Percentiles rank a stretch among this genome's conserved stretches.
phyloP scores from a whole-genome alignment of 768 basidiomycete species.

The Postia placenta region DNA sequence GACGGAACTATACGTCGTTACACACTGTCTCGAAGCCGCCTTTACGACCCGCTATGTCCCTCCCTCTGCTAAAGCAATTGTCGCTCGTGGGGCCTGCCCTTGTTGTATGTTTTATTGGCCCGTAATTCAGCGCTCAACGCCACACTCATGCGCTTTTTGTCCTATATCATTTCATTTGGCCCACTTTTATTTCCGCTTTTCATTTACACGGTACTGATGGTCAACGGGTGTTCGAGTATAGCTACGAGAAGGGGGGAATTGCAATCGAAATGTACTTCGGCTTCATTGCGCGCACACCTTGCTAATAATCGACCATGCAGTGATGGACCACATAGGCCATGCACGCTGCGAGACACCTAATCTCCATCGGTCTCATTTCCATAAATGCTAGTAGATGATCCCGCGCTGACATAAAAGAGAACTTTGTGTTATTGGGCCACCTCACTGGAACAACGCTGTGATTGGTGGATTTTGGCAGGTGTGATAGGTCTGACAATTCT shows the following conservation, averaged over 20 bases:
- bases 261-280: background rate
- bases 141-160: too few species aligned
- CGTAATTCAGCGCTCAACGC: background rate
- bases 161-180: background rate
- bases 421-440: background rate
- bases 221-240: background rate
- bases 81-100: slow-evolving; percentile 8
- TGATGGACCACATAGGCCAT: too few species aligned
- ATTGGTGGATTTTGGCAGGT: background rate
- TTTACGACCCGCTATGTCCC: slow-evolving; percentile 7
- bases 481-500: background rate
- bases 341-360: background rate
- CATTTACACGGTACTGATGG: background rate
- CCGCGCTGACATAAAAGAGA: slow-evolving; percentile 1
- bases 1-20: background rate
- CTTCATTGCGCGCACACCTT: too few species aligned
- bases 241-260: background rate
- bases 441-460: background rate
- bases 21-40: too few species aligned
- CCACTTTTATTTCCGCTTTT: background rate
- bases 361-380: background rate
- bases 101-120: background rate
- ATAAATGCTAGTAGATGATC: background rate
- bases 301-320: too few species aligned
- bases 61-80: slow-evolving; percentile 10